Conservation (phyloP, 495 filamentous ascomycete species). For the Aspergillus haitiensis region DNA sequence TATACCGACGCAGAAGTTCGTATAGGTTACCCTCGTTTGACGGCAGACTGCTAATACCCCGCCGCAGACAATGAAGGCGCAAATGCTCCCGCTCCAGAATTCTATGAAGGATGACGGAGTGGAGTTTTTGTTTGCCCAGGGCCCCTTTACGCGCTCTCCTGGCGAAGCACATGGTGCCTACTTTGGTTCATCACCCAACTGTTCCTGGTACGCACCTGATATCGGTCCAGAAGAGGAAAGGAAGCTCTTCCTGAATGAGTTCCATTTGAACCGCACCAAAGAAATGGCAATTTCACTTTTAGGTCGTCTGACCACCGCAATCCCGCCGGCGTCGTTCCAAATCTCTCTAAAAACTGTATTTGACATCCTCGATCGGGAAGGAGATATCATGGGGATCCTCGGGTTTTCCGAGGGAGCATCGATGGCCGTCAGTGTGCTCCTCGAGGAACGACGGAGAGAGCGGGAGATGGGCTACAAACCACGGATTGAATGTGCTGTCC, state of each 20-base stretch:
- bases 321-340: constrained; percentile 3
- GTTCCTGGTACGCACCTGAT: constrained; percentile 17
- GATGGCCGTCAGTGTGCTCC: constrained; percentile 53
- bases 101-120: constrained; percentile 18
- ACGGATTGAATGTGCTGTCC: background rate
- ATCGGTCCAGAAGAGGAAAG: constrained; percentile 24
- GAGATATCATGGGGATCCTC: constrained; percentile 44
- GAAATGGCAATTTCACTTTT: constrained; percentile 13
- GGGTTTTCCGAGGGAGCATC: constrained; percentile 64
- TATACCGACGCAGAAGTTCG: constrained; percentile 29
- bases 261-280: constrained; percentile 15
- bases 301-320: constrained; percentile 14
- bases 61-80: constrained; percentile 26
- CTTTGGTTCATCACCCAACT: constrained; percentile 35
- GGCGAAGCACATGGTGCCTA: constrained; percentile 24
- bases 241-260: background rate
- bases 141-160: constrained; percentile 10
- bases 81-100: constrained; percentile 28
- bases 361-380: constrained; percentile 36
- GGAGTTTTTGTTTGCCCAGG: constrained; percentile 26
- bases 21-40: too few relatives aligned
- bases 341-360: constrained; percentile 22
- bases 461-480: constrained; percentile 37
- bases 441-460: constrained; percentile 46
- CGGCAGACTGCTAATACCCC: too few relatives aligned